Base-by-base conservation (phyloP, 345 rosid species). In the Camelina laxa region DNA sequence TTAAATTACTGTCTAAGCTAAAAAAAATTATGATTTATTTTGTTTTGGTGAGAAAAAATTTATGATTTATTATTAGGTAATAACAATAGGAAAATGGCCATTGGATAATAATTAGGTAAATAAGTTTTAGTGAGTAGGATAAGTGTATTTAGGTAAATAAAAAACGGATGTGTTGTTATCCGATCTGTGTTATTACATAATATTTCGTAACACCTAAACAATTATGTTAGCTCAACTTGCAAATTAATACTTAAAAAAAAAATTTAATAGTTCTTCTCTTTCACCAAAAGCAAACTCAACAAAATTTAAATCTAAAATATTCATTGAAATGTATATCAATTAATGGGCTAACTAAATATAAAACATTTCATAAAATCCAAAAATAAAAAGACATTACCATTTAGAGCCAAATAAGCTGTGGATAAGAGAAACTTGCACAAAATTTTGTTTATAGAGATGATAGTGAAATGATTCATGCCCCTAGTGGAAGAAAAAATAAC, bases 401-500 rank as follows among this genome's bases (percentile, higher is more conserved):
- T 44, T 17, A 45, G 47, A 62, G 54, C 47, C 24, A 30, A 66
- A 27, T 56, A 66, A 24, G 16, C 2, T 2, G 41, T 42, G 13
- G 6, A 24, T 10, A 41, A 41, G 21, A 41, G 21, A 60, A 67
- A 20, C 9, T 61, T 54, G 0, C 49, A 62, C 72, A 70, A 69
- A 76, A 19, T 4, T 16, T 30, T 31, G 56, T 56, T 17, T 57
- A 27, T 24, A 73, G 45, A 57, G 60, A 57, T 55, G 35, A 27
- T 27, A 63, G 17, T 7, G 39, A 61, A 69, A 54, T 13, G 35
- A 35, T 21, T 45, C 14, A 63, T 55, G 73, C 49, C 80, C 71
- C 65, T 58, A 64, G 75, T 77, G 80, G 80, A 70, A 76, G 57
- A 47, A 76, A 65, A 65, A 62, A 70, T 48, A 62, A 70, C 71